Evolutionary conservation across 1,284 basidiomycete genomes (phyloP).

Genomic region (Schizophyllum amplum): DNA sequence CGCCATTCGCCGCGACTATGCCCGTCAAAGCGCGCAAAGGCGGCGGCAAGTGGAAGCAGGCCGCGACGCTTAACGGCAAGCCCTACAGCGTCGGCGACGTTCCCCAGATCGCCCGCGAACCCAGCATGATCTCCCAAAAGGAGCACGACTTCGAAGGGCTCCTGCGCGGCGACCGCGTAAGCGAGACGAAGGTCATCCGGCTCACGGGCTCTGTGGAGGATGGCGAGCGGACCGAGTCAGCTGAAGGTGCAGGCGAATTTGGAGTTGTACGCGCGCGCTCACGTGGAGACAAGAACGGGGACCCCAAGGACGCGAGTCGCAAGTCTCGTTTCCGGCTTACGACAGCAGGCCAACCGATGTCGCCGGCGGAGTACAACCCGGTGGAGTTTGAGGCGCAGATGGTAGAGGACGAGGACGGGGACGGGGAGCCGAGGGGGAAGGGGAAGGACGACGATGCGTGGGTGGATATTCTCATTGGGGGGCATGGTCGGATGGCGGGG

Average conservation of each 20-base stretch:
- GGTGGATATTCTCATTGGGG: constrained; percentile 80
- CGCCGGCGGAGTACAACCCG: constrained; percentile 58
- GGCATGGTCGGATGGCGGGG: constrained; percentile 46
- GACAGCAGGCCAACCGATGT: constrained; percentile 40
- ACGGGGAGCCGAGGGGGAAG: constrained; percentile 32
- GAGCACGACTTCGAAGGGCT: constrained; percentile 70
- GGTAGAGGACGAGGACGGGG: constrained; percentile 49
- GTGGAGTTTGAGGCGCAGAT: constrained; percentile 70
- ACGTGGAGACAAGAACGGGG: neutral
- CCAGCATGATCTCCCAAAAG: neutral
- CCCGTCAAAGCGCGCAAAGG: constrained; percentile 5
- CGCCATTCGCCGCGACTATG: neutral
- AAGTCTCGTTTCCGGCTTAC: constrained; percentile 23
- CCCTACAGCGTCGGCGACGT: constrained; percentile 66
- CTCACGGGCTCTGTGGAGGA: constrained; percentile 24
- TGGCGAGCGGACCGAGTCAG: constrained; percentile 5
- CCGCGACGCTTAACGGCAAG: constrained; percentile 67
- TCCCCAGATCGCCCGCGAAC: constrained; percentile 56
- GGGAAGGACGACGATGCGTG: constrained; percentile 60
- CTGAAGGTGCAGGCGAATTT: neutral
- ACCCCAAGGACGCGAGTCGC: constrained; percentile 24
- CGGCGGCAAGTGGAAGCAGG: constrained; percentile 52
- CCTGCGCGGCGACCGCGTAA: constrained; percentile 40
- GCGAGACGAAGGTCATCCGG: constrained; percentile 54
- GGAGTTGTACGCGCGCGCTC: neutral